Evolutionary conservation across 2,329 filamentous ascomycete species (phyloP), one percentile per base, ranked within the genome.

Genomic region (Furcasterigmium sp.): DNA sequence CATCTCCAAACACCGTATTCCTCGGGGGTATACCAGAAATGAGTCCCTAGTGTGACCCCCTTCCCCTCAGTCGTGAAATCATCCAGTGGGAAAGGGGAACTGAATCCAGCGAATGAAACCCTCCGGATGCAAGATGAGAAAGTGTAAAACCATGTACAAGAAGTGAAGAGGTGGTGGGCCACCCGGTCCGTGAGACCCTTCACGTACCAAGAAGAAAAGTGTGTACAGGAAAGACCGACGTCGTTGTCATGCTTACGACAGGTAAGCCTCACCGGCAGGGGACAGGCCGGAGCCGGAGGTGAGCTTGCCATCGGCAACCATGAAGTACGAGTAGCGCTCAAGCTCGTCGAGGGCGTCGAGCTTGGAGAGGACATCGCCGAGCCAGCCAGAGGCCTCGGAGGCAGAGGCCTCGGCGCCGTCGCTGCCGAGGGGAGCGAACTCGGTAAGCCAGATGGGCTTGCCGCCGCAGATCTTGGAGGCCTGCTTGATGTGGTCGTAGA

Each of bases 401-500:
- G 32, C n/a, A 7, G 39, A 35, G 20, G 39, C 19, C 19, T 34
- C 39, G 11, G 30, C 39, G 30, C 29, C 21, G 19, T 68, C 63
- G 32, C 67, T 62, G 45, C 68, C 73, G 26, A 62, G 56, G 42
- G 77, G 72, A 19, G 73, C 80, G 51, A 84, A 85, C 69, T 85
- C 82, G 44, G 79, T 83, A 44, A 85, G 64, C 75, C 76, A 84
- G 59, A 85, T 62, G 37, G 70, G 68, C 67, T 72, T 72, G 55
- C 60, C 64, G 35, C 62, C 55, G 58, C 75, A 78, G 47, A 62
- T 55, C 30, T 63, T 44, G 56, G 73, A 52, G 47, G 75, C 73
- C 23, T 67, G 47, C 47, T 66, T 50, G 43, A 84, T 56, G 60
- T 83, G 78, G 30, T 57, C 46, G 51, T 81, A 75, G 62, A 85